phyloP scores from a whole-genome alignment of 495 filamentous ascomycete genomes.

The Choiromyces venosus region DNA sequence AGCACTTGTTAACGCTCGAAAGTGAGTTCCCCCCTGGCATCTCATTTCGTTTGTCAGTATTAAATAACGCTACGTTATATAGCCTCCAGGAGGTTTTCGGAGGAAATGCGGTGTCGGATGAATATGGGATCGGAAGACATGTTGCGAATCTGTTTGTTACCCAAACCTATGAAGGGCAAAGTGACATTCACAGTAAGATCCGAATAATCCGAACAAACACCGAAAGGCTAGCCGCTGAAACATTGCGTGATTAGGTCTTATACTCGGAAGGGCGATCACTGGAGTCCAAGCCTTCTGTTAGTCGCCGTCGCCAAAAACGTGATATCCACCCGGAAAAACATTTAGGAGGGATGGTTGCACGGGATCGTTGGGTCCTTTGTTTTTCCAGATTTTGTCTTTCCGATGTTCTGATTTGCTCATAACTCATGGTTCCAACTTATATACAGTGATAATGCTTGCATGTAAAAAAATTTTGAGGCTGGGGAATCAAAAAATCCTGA shows the following conservation, averaged over 20 bases:
- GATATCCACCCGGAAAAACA: not conserved
- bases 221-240: not conserved
- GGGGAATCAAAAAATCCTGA: not conserved
- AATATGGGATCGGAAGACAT: slow-evolving; percentile 90
- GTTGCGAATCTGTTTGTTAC: slow-evolving; percentile 96
- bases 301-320: not conserved
- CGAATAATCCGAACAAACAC: not conserved
- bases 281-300: slow-evolving; percentile 55
- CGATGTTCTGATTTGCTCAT: not conserved
- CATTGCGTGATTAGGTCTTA: slow-evolving; percentile 48
- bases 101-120: slow-evolving; percentile 93
- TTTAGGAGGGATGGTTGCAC: not conserved
- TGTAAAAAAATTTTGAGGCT: not conserved
- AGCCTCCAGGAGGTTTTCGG: slow-evolving; percentile 93
- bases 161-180: slow-evolving; percentile 96
- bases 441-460: not conserved
- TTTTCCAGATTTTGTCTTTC: not conserved
- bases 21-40: slow-evolving; percentile 48
- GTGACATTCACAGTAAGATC: slow-evolving; percentile 82
- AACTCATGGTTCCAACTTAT: not conserved
- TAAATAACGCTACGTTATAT: slow-evolving; percentile 20
- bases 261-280: slow-evolving; percentile 59
- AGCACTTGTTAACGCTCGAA: slow-evolving; percentile 71
- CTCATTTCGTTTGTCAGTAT: slow-evolving; percentile 3
- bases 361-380: not conserved